Evolutionary conservation across 2,329 filamentous ascomycete genomes (phyloP).

Genomic region (Phialophora macrospora): DNA sequence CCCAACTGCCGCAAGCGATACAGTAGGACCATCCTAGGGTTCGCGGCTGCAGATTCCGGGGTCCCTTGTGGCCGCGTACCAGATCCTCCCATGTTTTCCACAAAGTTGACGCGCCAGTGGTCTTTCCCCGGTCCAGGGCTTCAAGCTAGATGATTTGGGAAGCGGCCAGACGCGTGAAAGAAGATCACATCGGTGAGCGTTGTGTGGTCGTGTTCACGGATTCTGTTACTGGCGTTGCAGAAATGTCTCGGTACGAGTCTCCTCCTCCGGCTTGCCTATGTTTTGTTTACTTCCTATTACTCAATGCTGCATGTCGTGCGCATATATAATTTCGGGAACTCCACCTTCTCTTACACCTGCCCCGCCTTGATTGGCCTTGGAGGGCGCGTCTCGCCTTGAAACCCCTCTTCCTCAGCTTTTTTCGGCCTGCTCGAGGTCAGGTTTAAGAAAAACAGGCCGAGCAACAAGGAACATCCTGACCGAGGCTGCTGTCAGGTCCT

Average conservation of each 20-base stretch:
- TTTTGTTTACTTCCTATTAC: slow-evolving; percentile 27
- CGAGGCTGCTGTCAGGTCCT: slow-evolving; percentile 20
- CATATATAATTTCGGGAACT: slow-evolving; percentile 35
- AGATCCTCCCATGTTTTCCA: slow-evolving; percentile 22
- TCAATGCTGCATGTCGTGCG: slow-evolving; percentile 25
- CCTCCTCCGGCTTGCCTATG: slow-evolving; percentile 12
- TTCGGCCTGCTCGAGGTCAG: slow-evolving; percentile 11
- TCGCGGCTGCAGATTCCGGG: slow-evolving; percentile 10
- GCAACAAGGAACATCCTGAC: slow-evolving; percentile 27
- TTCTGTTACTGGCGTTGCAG: slow-evolving; percentile 1
- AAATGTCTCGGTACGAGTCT: slow-evolving; percentile 10
- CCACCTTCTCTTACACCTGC: slow-evolving; percentile 31
- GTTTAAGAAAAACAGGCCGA: slow-evolving; percentile 4
- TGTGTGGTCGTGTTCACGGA: slow-evolving; percentile 11
- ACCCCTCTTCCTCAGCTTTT: slow-evolving; percentile 12
- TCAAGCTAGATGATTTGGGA: slow-evolving; percentile 25
- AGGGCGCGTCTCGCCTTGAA: slow-evolving; percentile 23
- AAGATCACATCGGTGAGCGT: slow-evolving; percentile 1
- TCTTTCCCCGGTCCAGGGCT: slow-evolving; percentile 20
- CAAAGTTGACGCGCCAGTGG: slow-evolving; percentile 34
- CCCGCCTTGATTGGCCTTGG: slow-evolving; percentile 26
- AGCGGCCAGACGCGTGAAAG: slow-evolving; percentile 27
- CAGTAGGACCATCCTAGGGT: not conserved
- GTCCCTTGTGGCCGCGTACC: slow-evolving; percentile 23
- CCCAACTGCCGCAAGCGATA: slow-evolving; percentile 9